Evolutionary conservation across 1,139 yeast genomes (phyloP), one percentile per base, ranked within the genome.

Genomic region (Hemisphaericaspora lyxosophila): DNA sequence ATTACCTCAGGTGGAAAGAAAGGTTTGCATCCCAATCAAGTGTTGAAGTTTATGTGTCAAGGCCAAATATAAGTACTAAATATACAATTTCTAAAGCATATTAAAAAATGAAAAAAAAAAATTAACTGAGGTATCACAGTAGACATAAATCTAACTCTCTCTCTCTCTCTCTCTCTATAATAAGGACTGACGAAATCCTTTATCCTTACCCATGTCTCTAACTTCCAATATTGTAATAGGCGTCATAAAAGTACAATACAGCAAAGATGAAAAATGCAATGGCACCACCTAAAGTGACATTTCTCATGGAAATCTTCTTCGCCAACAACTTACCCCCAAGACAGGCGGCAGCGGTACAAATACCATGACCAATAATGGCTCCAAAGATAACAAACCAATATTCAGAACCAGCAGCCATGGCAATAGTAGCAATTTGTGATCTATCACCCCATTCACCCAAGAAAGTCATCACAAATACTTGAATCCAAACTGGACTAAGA

Each of bases 391-490:
- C 96, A 54, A 74, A 74, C 92, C 95, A 82, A 66, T 88, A 92
- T 60, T 89, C 87, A 26, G 89, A 82, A 27, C 97, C 97, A 1
- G 98, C 96, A 34, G 97, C 97, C 95, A 92, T 85, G 37, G 98
- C 98, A 54, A 92, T 89, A 30, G 97, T 94, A 26, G 97, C 96
- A 39, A 92, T 88, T 65, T 92, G 99, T 11, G 97, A 89, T 55
- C 98, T 81, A 62, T 92, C 99, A 35, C 99, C 99, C 95, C 97
- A 89, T 67, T 92, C 99, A 42, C 97, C 98, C 40, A 92, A 70
- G 60, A 94, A 94, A 2, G 96, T 88, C 97, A 94, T 90, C 38
- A 83, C 81, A 59, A 92, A 92, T 4, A 92, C 94, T 66, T 92
- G 97, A 50, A 90, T 85, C 90, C 96, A 92, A 12, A 82, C 68